Evolutionary conservation across 176 grass and related monocot species (phyloP).

Genomic region (Triticum dicoccoides): DNA sequence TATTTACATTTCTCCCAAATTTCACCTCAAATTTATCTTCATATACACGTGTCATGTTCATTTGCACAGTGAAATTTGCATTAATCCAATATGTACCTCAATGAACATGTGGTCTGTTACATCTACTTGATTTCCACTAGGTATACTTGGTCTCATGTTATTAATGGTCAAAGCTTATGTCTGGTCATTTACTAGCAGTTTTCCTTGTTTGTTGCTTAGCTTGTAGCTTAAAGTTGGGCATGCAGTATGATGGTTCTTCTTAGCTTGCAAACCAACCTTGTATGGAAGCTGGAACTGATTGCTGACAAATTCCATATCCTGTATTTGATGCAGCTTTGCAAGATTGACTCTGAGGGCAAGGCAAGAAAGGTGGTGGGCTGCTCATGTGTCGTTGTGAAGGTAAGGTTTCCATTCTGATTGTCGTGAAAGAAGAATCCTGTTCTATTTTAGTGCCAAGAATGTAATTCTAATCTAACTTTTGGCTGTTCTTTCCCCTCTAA

Average conservation of each 20-base stretch:
- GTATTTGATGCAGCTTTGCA: slow-evolving; percentile 50
- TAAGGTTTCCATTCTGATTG: slow-evolving; percentile 6
- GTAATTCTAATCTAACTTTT: not conserved
- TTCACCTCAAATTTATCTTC: no score
- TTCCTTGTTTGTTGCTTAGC: not conserved
- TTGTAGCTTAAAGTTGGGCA: not conserved
- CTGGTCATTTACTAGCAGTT: not conserved
- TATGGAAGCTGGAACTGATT: not conserved
- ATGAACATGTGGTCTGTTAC: not conserved
- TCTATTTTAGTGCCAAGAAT: not conserved
- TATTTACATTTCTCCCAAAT: not conserved
- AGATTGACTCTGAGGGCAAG: slow-evolving; percentile 67
- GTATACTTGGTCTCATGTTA: not conserved
- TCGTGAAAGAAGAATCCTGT: slow-evolving; percentile 23
- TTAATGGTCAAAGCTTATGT: not conserved
- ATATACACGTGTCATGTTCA: not conserved
- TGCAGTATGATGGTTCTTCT: not conserved
- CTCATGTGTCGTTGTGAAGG: slow-evolving; percentile 66
- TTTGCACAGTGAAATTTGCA: not conserved
- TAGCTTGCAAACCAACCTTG: not conserved
- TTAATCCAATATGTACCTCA: not conserved
- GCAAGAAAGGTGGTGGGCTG: slow-evolving; percentile 53
- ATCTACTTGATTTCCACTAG: not conserved
- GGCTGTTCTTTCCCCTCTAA: not conserved
- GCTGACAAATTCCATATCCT: not conserved